These are phyloP conservation scores for Podospora comata DNA, from an alignment of 495 filamentous ascomycete genomes.

Conservation along the genomic window DNA sequence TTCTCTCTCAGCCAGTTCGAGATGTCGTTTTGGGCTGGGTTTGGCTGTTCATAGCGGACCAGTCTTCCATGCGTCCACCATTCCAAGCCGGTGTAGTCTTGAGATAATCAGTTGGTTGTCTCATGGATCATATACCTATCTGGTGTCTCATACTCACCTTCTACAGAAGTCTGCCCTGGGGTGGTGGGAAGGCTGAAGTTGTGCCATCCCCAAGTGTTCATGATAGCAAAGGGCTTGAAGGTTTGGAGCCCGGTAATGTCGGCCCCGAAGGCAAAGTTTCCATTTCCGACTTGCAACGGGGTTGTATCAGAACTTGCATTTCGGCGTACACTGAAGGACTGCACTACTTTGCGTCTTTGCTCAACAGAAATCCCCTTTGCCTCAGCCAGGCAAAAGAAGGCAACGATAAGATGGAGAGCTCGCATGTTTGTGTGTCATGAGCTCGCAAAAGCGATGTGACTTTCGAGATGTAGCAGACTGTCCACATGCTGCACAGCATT, in stretches of 20 bases:
- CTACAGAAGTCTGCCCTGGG: slow-evolving; percentile 36
- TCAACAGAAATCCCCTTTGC: slow-evolving; percentile 19
- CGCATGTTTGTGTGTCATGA: slow-evolving; percentile 16
- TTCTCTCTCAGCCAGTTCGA: slow-evolving; percentile 55
- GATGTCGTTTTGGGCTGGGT: slow-evolving; percentile 49
- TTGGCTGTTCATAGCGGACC: slow-evolving; percentile 52
- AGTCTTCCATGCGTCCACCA: slow-evolving; percentile 56
- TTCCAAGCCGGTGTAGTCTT: slow-evolving; percentile 45
- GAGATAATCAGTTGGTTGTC: background rate
- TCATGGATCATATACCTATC: background rate
- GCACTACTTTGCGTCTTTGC: slow-evolving; percentile 30
- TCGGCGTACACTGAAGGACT: slow-evolving; percentile 43
- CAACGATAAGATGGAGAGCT: slow-evolving; percentile 18
- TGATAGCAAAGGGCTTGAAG: slow-evolving; percentile 56
- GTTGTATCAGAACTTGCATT: slow-evolving; percentile 46
- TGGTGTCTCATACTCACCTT: slow-evolving; percentile 25
- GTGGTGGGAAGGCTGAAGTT: slow-evolving; percentile 53
- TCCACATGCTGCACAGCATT: background rate
- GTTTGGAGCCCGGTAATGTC: slow-evolving; percentile 57
- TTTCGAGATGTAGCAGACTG: background rate
- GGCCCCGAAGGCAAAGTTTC: slow-evolving; percentile 55
- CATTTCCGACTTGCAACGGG: slow-evolving; percentile 53
- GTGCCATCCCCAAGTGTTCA: slow-evolving; percentile 58
- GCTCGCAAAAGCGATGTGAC: background rate
- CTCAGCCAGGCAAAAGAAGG: slow-evolving; percentile 23